Percentiles rank a stretch among this genome's conserved stretches.
Conservation (phyloP, 2,329 filamentous ascomycete genomes). For the Onygenales sp. region DNA sequence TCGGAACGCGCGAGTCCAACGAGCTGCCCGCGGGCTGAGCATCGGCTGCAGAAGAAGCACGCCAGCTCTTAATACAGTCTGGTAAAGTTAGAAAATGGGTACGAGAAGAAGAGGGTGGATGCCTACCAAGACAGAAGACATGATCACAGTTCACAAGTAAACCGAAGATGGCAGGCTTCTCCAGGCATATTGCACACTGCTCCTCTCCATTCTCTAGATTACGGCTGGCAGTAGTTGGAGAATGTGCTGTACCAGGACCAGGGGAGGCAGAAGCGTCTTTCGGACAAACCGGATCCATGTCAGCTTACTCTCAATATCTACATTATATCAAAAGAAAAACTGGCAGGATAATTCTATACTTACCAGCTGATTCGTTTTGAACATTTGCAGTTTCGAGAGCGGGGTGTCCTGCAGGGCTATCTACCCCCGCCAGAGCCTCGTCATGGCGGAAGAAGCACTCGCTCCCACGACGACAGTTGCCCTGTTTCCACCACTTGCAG, state of each 20-base stretch:
- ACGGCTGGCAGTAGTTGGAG: background rate
- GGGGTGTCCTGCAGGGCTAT: background rate
- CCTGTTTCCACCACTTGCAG: constrained; percentile 19
- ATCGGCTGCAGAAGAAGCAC: constrained; percentile 12
- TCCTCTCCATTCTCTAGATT: constrained; percentile 1
- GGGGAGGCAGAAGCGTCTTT: background rate
- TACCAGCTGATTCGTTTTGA: background rate
- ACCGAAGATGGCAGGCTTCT: constrained; percentile 18
- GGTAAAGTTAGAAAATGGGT: background rate
- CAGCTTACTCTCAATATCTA: background rate
- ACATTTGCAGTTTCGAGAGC: background rate
- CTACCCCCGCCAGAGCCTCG: constrained; percentile 11
- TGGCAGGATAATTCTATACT: background rate
- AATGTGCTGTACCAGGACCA: background rate
- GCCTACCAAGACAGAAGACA: constrained; percentile 21
- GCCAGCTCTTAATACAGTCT: constrained; percentile 22
- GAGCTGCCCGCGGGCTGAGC: constrained; percentile 8
- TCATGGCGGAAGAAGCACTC: constrained; percentile 18
- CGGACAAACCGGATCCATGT: background rate
- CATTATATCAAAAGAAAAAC: background rate
- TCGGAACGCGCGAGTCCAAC: constrained; percentile 8
- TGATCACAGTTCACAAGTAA: constrained; percentile 20
- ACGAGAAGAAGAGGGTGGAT: background rate
- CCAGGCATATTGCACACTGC: constrained; percentile 20
- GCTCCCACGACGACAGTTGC: constrained; percentile 15